Evolutionary conservation across 495 filamentous ascomycete genomes (phyloP), one percentile per base, ranked within the genome.

Genomic region (Xylaria castorea): DNA sequence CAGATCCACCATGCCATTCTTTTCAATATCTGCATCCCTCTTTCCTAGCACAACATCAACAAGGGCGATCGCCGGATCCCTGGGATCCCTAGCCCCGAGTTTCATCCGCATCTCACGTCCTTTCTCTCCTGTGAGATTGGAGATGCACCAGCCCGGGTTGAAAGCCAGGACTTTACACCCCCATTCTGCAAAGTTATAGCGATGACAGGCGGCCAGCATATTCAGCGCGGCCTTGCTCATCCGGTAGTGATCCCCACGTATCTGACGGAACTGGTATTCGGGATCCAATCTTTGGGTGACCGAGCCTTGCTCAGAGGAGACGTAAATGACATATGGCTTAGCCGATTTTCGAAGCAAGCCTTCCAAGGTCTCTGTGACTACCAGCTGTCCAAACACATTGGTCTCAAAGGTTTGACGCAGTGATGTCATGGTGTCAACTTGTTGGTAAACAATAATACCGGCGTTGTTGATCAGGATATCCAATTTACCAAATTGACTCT

Each of bases 201-300:
- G 38, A 83, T 89, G 89, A 68, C 90, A 87, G 8, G 82, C 81
- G 79, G 89, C 85, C 75, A 91, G 40, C 90, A 91, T 91, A 68
- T 91, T 90, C 76, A 91, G 62, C 0, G 87, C 90, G 0, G 87
- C 85, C 80, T 92, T 91, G 66, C 82, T 83, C 70, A 81, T 82
- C 18, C 89, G 83, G 74, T 92, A 91, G 2, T 82, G 78, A 1
- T 67, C 81, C 75, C 66, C 74, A 64, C 30, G 74, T 63, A 61
- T 50, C 34, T 25, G 57, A 73, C 27, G 73, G 70, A 25, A 81
- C 73, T 34, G 61, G 79, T 66, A 69, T 14, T 67, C 78, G 42
- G 73, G 71, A 70, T 70, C 77, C 50, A 72, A 70, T n/a, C 70
- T 77, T 68, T 14, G 70, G 36, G 30, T 75, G 16, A 73, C 74